These are phyloP conservation scores for Cladosporium sp. DNA, from an alignment of 2,329 filamentous ascomycete species.

Conservation along the genomic window DNA sequence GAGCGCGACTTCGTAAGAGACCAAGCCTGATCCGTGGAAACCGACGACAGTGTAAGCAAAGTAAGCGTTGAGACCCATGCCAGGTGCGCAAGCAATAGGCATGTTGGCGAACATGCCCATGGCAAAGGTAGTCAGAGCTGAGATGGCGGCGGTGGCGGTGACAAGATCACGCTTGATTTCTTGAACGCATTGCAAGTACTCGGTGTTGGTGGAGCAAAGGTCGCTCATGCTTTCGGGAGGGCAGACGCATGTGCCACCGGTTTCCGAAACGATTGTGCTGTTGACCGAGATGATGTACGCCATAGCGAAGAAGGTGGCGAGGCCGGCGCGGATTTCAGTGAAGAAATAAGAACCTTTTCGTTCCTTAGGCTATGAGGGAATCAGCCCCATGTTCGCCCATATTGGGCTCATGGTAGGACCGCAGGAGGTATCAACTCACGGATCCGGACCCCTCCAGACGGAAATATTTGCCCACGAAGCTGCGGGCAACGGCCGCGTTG, in stretches of 20 bases:
- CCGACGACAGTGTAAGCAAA: constrained; percentile 81
- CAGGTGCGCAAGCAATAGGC: constrained; percentile 69
- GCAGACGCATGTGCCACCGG: constrained; percentile 74
- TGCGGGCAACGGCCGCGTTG: constrained; percentile 54
- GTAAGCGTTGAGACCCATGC: constrained; percentile 83
- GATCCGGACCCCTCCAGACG: constrained; percentile 77
- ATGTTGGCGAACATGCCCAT: constrained; percentile 82
- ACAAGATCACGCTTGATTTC: constrained; percentile 72
- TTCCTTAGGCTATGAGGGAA: constrained; percentile 54
- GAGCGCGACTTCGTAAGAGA: constrained; percentile 71
- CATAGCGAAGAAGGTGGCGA: constrained; percentile 68
- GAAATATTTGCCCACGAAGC: constrained; percentile 68
- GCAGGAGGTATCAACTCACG: constrained; percentile 46
- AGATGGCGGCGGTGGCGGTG: constrained; percentile 79
- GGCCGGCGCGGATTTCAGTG: constrained; percentile 77
- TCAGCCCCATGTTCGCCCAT: constrained; percentile 8
- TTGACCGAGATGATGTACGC: constrained; percentile 73
- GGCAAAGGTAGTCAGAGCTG: constrained; percentile 72
- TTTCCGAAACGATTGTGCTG: constrained; percentile 62
- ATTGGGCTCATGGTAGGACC: constrained; percentile 2
- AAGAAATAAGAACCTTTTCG: constrained; percentile 73
- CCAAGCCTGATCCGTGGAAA: constrained; percentile 65
- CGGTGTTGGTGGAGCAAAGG: constrained; percentile 51
- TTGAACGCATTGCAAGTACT: constrained; percentile 60
- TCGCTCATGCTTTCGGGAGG: constrained; percentile 43